phyloP scores from a whole-genome alignment of 176 grass and related monocot species.

The Coix lacrymajobi region DNA sequence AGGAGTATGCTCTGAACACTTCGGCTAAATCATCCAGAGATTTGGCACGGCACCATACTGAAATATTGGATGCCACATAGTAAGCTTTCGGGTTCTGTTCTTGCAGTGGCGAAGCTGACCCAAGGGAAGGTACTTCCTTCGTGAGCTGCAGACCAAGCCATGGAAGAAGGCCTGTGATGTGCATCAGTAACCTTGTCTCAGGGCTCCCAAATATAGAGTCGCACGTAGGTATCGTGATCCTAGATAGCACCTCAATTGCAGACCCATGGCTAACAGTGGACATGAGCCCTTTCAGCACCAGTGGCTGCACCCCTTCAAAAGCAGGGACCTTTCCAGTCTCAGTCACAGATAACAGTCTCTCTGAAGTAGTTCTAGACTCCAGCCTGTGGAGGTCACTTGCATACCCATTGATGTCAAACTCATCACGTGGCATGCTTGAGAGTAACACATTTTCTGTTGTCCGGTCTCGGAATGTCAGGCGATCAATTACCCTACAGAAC shows the following conservation, averaged over 20 bases:
- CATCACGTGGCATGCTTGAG: conserved; percentile 94
- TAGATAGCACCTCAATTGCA: conserved; percentile 88
- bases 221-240: conserved; percentile 81
- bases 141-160: conserved; percentile 89
- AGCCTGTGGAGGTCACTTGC: conserved; percentile 67
- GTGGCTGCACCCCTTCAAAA: conserved; percentile 91
- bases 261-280: conserved; percentile 83
- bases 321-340: conserved; percentile 78
- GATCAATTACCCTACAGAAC: conserved; percentile 79
- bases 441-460: conserved; percentile 90
- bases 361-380: conserved; percentile 51
- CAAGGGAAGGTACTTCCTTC: conserved; percentile 33
- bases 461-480: conserved; percentile 72
- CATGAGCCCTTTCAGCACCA: conserved; percentile 94
- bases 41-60: conserved; percentile 74
- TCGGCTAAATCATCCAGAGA: conserved; percentile 55
- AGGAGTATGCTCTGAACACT: conserved; percentile 72
- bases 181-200: conserved; percentile 94
- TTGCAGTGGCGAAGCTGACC: conserved; percentile 46
- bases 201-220: conserved; percentile 92
- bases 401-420: conserved; percentile 68
- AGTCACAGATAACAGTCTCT: conserved; percentile 48
- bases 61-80: conserved; percentile 85
- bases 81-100: conserved; percentile 85
- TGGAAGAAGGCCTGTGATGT: conserved; percentile 86